Percentiles rank a stretch among this genome's conserved stretches.
These are phyloP conservation scores for Leccinum griseonigrum DNA, from an alignment of 1,284 basidiomycete genomes.

Conservation along the genomic window DNA sequence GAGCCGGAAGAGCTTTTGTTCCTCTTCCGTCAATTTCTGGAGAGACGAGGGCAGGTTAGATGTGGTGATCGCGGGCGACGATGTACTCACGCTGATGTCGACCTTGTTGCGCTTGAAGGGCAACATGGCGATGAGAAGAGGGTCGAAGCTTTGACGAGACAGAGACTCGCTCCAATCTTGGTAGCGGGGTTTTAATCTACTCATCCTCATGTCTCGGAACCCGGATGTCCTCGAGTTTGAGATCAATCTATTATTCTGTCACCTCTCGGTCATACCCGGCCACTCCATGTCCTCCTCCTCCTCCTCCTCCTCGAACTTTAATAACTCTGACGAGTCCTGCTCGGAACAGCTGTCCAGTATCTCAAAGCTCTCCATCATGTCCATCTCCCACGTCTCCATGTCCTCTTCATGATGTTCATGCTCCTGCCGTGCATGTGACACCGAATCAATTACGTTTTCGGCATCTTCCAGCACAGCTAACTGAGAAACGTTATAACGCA, in stretches of 20 bases:
- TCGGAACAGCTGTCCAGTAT: slow-evolving; percentile 8
- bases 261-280: slow-evolving; percentile 7
- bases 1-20: slow-evolving; percentile 91
- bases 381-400: slow-evolving; percentile 6
- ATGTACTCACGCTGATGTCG: slow-evolving; percentile 76
- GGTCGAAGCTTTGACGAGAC: slow-evolving; percentile 12
- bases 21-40: slow-evolving; percentile 85
- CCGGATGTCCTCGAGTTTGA: slow-evolving; percentile 26
- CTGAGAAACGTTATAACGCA: slow-evolving; percentile 13
- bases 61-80: slow-evolving; percentile 3
- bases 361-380: slow-evolving; percentile 13
- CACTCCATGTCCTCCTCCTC: not conserved
- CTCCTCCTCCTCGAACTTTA: not conserved
- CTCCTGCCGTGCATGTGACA: slow-evolving; percentile 14
- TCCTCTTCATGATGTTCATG: slow-evolving; percentile 9
- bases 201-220: slow-evolving; percentile 27
- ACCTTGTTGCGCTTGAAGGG: slow-evolving; percentile 87
- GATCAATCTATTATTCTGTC: slow-evolving; percentile 17
- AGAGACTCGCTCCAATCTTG: slow-evolving; percentile 15
- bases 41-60: slow-evolving; percentile 9
- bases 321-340: not conserved
- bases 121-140: slow-evolving; percentile 54
- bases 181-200: slow-evolving; percentile 25
- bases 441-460: slow-evolving; percentile 8
- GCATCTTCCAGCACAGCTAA: slow-evolving; percentile 20